A percentile compares a stretch with the other conserved stretches of the same genome.
Evolutionary conservation across 1,284 basidiomycete genomes (phyloP).

Genomic region (Stygiomarasmius scandens): DNA sequence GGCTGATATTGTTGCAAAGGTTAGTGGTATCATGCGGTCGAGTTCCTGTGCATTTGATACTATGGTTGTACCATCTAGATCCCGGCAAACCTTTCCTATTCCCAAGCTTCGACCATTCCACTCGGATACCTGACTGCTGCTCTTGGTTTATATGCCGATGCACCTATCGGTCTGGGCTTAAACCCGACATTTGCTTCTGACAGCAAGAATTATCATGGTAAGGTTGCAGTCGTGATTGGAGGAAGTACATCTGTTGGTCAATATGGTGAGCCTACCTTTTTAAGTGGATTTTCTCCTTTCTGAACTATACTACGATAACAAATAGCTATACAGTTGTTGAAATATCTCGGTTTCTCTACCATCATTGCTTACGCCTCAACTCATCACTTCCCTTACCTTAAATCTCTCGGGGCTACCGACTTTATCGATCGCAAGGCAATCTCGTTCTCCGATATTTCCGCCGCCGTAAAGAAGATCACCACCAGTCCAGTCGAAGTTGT

Average conservation of each 20-base stretch:
- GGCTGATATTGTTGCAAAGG: constrained; percentile 46
- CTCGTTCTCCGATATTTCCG: constrained; percentile 6
- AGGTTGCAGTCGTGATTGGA: constrained; percentile 26
- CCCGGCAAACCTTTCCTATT: constrained; percentile 5
- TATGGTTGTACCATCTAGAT: constrained; percentile 8
- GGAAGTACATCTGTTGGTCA: constrained; percentile 34
- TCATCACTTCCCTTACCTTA: constrained; percentile 35
- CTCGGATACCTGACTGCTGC: constrained; percentile 6
- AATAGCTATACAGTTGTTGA: constrained; percentile 41
- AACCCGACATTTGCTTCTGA: constrained; percentile 2
- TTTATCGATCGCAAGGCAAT: constrained; percentile 32
- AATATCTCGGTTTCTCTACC: constrained; percentile 38
- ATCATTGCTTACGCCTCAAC: constrained; percentile 43
- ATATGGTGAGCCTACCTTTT: constrained; percentile 22
- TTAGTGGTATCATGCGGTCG: constrained; percentile 26
- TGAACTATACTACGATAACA: neutral
- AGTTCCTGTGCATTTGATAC: neutral
- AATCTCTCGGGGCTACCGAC: constrained; percentile 44
- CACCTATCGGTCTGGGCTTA: neutral
- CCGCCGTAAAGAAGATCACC: constrained; percentile 1
- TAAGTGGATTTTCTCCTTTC: neutral
- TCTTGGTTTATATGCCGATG: constrained; percentile 1
- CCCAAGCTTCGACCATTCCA: constrained; percentile 7
- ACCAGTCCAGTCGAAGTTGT: constrained; percentile 6
- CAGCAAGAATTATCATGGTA: neutral